These are phyloP conservation scores for Sugiyamaella lignohabitans DNA, from an alignment of 805 yeast genomes.

Conservation along the genomic window DNA sequence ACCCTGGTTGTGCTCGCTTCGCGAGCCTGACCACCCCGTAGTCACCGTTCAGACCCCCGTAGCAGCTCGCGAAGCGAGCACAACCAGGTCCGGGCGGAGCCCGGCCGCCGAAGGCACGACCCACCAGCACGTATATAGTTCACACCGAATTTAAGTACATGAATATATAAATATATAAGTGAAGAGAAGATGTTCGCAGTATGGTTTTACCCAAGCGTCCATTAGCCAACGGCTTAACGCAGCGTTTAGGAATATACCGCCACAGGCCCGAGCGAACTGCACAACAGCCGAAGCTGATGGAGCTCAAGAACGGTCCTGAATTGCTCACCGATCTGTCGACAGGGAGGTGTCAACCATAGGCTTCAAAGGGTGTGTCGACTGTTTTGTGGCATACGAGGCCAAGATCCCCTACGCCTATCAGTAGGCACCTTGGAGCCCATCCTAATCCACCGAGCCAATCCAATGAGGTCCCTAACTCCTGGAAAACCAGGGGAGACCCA, in stretches of 20 bases:
- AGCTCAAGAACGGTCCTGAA: conserved; percentile 42
- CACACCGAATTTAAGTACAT: too few species aligned
- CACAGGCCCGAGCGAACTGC: conserved; percentile 67
- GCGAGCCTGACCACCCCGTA: too few species aligned
- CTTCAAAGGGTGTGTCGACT: conserved; percentile 21
- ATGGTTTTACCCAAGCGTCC: conserved; percentile 99
- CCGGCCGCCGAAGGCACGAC: too few species aligned
- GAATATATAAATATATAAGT: too few species aligned
- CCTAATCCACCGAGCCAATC: conserved; percentile 15
- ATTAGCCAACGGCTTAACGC: conserved; percentile 88
- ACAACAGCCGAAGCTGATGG: conserved; percentile 33
- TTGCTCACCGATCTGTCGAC: conserved; percentile 92
- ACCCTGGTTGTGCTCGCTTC: too few species aligned
- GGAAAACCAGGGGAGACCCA: conserved; percentile 21
- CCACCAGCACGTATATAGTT: too few species aligned
- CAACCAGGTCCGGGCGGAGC: too few species aligned
- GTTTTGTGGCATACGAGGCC: conserved; percentile 1
- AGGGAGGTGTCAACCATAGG: conserved; percentile 48
- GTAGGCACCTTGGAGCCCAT: background rate
- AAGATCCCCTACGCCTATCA: conserved; percentile 10
- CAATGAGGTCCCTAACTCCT: conserved; percentile 24
- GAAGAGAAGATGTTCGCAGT: conserved; percentile 87
- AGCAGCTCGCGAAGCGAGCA: too few species aligned
- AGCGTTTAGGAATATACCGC: conserved; percentile 99
- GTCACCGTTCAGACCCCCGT: too few species aligned